phyloP scores from a whole-genome alignment of 78 protist species.

The Acrasis kona region DNA sequence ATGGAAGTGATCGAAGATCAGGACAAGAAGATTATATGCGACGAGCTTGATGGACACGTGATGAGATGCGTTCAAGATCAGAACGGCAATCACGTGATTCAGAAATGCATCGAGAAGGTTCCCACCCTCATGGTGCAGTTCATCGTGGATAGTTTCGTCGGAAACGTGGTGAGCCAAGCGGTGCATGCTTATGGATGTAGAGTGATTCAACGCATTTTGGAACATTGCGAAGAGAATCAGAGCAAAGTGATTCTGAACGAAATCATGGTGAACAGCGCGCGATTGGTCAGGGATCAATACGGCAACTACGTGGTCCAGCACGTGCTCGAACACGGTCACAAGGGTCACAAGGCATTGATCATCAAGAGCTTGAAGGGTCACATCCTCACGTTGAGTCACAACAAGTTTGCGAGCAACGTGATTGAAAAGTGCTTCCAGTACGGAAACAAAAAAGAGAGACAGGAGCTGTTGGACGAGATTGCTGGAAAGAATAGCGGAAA shows the following conservation, averaged over 20 bases:
- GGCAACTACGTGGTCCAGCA: slow-evolving; percentile 97
- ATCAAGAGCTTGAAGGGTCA: slow-evolving; percentile 44
- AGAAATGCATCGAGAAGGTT: slow-evolving; percentile 88
- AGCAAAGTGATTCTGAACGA: slow-evolving; percentile 25
- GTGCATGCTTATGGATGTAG: slow-evolving; percentile 97
- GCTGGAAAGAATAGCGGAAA: background rate
- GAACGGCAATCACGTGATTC: slow-evolving; percentile 99
- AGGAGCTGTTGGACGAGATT: slow-evolving; percentile 26
- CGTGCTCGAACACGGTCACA: slow-evolving; percentile 67
- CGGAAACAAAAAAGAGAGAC: background rate
- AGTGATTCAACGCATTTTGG: slow-evolving; percentile 95
- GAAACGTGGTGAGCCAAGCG: slow-evolving; percentile 51
- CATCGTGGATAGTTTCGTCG: slow-evolving; percentile 73
- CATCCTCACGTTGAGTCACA: slow-evolving; percentile 54
- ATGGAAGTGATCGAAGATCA: slow-evolving; percentile 27
- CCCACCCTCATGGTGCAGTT: slow-evolving; percentile 65
- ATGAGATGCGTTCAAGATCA: slow-evolving; percentile 91
- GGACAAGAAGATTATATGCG: slow-evolving; percentile 48
- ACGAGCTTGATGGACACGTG: slow-evolving; percentile 78
- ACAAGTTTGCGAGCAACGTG: slow-evolving; percentile 88
- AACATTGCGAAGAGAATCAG: slow-evolving; percentile 64
- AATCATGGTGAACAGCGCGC: background rate
- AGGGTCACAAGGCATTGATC: slow-evolving; percentile 9
- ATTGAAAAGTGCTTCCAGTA: slow-evolving; percentile 45
- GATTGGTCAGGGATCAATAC: slow-evolving; percentile 72